A percentile compares a stretch with the other conserved stretches of the same genome.
These are phyloP conservation scores for Orbilia javanica DNA, from an alignment of 2,329 filamentous ascomycete species.

Conservation along the genomic window DNA sequence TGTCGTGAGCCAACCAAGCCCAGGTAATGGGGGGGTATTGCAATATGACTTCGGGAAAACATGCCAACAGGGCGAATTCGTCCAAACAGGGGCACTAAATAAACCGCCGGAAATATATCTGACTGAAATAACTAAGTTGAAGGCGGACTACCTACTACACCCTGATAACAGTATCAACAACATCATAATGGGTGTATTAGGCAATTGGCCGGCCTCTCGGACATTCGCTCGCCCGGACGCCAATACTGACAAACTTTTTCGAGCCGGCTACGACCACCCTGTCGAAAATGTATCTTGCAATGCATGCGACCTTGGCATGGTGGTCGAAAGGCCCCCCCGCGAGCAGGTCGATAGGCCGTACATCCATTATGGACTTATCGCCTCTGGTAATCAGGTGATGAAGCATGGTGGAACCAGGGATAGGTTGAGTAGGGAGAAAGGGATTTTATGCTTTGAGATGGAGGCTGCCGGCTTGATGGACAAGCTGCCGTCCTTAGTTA, in stretches of 20 bases:
- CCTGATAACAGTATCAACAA: neutral
- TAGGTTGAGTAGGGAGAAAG: slow-evolving; percentile 3
- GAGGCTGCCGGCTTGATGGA: slow-evolving; percentile 59
- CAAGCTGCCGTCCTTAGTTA: slow-evolving; percentile 58
- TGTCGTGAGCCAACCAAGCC: slow-evolving; percentile 13
- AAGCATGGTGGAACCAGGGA: slow-evolving; percentile 46
- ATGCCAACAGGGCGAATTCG: neutral
- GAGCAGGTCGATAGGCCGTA: neutral
- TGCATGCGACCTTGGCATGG: neutral
- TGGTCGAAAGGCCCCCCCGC: neutral
- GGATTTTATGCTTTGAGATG: slow-evolving; percentile 63
- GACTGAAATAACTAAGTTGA: neutral
- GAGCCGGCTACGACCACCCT: neutral
- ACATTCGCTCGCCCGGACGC: neutral
- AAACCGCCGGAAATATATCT: slow-evolving; percentile 10
- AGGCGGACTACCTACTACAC: no score
- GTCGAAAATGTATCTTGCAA: neutral
- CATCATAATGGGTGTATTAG: neutral
- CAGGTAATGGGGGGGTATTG: neutral
- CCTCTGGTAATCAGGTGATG: slow-evolving; percentile 42
- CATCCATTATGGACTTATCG: slow-evolving; percentile 33
- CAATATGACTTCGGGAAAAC: slow-evolving; percentile 17
- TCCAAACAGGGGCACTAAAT: neutral
- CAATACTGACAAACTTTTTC: neutral
- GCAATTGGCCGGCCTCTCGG: neutral